phyloP scores from a whole-genome alignment of 163 green algal genomes.

The Chlorella variabilis region DNA sequence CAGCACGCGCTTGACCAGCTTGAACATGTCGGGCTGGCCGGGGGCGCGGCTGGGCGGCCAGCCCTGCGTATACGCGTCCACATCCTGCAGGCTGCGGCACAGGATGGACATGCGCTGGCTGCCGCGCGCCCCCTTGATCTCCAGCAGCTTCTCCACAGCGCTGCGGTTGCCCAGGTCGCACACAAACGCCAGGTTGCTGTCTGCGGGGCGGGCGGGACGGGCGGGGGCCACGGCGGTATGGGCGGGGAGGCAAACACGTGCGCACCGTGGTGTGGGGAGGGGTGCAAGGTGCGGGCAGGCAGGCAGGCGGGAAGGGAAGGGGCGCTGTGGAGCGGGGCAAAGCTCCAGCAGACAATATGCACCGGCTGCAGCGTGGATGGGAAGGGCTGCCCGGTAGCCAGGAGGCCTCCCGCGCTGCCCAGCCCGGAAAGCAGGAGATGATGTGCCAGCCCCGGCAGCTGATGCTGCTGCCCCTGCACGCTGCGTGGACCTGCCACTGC shows the following conservation, averaged over 20 bases:
- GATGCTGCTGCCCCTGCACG: too few relatives aligned
- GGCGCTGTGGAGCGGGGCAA: too few relatives aligned
- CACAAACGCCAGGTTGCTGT: conserved; percentile 89
- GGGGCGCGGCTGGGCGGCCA: conserved; percentile 74
- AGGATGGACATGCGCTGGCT: conserved; percentile 91
- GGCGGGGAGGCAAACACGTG: neutral
- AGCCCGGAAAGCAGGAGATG: too few relatives aligned
- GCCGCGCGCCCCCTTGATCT: conserved; percentile 77
- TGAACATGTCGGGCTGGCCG: conserved; percentile 84
- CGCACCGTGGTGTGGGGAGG: too few relatives aligned
- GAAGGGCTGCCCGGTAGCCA: too few relatives aligned
- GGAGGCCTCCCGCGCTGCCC: too few relatives aligned
- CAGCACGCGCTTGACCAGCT: conserved; percentile 77
- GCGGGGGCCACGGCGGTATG: neutral
- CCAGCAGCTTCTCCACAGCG: conserved; percentile 84
- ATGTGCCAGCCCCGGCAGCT: too few relatives aligned
- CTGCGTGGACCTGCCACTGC: too few relatives aligned
- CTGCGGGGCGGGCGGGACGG: conserved; percentile 26
- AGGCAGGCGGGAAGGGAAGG: too few relatives aligned
- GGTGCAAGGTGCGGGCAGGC: too few relatives aligned
- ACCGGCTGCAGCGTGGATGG: too few relatives aligned
- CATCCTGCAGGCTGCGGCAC: conserved; percentile 69
- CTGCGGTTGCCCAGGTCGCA: conserved; percentile 81
- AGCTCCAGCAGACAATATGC: too few relatives aligned
- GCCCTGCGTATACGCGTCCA: conserved; percentile 79